A percentile compares a stretch with the other conserved stretches of the same genome.
Evolutionary conservation across 75 land plant species (phyloP).

Genomic region (Selaginella tamariscina): DNA sequence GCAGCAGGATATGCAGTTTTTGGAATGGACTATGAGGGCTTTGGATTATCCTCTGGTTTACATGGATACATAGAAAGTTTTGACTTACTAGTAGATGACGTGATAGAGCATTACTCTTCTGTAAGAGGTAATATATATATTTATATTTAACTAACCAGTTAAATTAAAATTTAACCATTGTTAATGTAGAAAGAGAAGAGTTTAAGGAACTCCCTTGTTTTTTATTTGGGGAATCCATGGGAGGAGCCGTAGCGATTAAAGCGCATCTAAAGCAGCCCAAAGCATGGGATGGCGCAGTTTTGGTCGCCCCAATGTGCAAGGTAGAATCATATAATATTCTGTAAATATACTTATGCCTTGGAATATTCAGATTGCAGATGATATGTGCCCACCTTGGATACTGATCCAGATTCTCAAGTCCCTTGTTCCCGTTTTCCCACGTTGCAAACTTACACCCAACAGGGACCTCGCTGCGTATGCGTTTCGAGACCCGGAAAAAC

Average conservation of each 20-base stretch:
- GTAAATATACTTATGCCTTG: background rate
- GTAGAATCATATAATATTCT: too few relatives aligned
- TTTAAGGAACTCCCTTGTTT: constrained; percentile 58
- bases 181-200: constrained; percentile 44
- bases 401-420: constrained; percentile 43
- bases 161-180: background rate
- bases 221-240: constrained; percentile 90
- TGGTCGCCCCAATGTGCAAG: constrained; percentile 99
- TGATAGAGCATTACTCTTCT: constrained; percentile 62
- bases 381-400: constrained; percentile 63
- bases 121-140: constrained; percentile 41
- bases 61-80: constrained; percentile 81
- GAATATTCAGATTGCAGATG: constrained; percentile 85
- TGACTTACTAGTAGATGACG: constrained; percentile 75
- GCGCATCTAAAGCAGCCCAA: constrained; percentile 69
- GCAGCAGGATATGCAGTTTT: constrained; percentile 74
- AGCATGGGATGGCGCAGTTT: constrained; percentile 75
- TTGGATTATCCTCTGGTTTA: constrained; percentile 89
- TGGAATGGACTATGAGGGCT: constrained; percentile 94
- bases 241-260: constrained; percentile 92
- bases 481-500: constrained; percentile 58
- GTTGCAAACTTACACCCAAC: constrained; percentile 61
- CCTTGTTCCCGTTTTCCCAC: constrained; percentile 55
- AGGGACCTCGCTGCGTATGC: constrained; percentile 78
- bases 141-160: background rate